Base-by-base conservation (phyloP, 108 stramenopile species). In the Cyclotella sp. region DNA sequence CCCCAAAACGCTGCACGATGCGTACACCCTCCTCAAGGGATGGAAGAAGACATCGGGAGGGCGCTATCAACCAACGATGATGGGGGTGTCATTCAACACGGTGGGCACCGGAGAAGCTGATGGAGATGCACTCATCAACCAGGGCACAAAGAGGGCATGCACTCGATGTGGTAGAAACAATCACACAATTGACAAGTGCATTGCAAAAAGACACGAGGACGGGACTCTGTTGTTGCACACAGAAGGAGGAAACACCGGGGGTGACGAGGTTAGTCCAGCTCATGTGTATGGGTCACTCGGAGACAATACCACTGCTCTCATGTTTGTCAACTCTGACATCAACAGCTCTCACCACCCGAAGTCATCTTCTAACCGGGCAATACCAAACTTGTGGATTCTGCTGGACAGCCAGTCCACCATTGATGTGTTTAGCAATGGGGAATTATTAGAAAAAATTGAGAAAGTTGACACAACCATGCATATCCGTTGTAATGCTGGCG, bases 371-470 rank as follows among this genome's bases (percentile, higher is more conserved):
- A 57, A 57, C 9, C 9, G 19, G 21, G 66, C 26, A 0, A 67
- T 75, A 11, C 66, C 74, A 3, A 29, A 45, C n/a, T 10, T 1
- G 7, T 77, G n/a, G n/a, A n/a, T n/a, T n/a, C n/a, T n/a, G n/a
- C n/a, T n/a, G n/a, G n/a, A n/a, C n/a, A n/a, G n/a, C n/a, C n/a
- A n/a, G n/a, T n/a, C n/a, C n/a, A n/a, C n/a, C n/a, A n/a, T n/a
- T n/a, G n/a, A n/a, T n/a, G 75, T 84, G 0, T 79, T 86, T 42
- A 26, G 46, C 60, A 83, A 86, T 59, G 5, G 42, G 0, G n/a
- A 30, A 10, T 59, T 86, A 10, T 59, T 86, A 0, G 24, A 40
- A 3, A 64, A 77, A 22, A 81, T 84, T 11, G 53, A 59, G 11
- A 13, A 15, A 0, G n/a, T 0, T 4, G 40, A 66, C 6, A 51